phyloP scores from a whole-genome alignment of 2,329 filamentous ascomycete genomes.

The Verticillium isaacii region DNA sequence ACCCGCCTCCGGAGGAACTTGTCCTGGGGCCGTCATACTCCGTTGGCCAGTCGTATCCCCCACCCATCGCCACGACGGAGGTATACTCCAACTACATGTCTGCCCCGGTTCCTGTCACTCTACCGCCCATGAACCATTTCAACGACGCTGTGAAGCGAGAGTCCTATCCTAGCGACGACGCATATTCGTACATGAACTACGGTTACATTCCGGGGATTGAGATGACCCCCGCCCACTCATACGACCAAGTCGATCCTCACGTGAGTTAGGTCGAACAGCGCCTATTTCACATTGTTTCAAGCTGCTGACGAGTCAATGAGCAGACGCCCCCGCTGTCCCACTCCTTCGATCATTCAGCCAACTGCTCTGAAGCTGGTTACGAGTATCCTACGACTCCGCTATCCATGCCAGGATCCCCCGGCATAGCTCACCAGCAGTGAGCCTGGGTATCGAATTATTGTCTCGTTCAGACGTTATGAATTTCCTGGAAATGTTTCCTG shows the following conservation, averaged over 20 bases:
- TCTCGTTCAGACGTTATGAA: neutral
- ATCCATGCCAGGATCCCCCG: constrained; percentile 68
- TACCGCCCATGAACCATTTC: constrained; percentile 62
- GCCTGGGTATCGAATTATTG: neutral
- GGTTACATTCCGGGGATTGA: constrained; percentile 61
- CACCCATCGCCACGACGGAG: constrained; percentile 42
- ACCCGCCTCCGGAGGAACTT: constrained; percentile 61
- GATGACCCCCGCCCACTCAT: constrained; percentile 54
- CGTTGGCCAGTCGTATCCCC: constrained; percentile 37
- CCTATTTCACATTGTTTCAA: constrained; percentile 30
- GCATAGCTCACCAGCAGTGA: constrained; percentile 32
- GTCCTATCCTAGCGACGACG: constrained; percentile 49
- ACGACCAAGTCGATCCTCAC: constrained; percentile 67
- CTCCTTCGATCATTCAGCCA: constrained; percentile 64
- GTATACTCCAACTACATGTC: constrained; percentile 54
- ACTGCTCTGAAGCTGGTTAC: constrained; percentile 57
- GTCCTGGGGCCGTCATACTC: constrained; percentile 48
- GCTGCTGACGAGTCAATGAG: constrained; percentile 43
- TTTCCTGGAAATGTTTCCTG: constrained; percentile 4
- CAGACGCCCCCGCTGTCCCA: constrained; percentile 76
- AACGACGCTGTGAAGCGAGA: constrained; percentile 65
- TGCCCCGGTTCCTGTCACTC: constrained; percentile 50
- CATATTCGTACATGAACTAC: constrained; percentile 65
- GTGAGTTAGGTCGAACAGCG: constrained; percentile 55
- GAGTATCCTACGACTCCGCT: constrained; percentile 66